phyloP scores from a whole-genome alignment of 225 moss, liverwort and hornwort genomes.

The Rhytidiadelphus loreus region DNA sequence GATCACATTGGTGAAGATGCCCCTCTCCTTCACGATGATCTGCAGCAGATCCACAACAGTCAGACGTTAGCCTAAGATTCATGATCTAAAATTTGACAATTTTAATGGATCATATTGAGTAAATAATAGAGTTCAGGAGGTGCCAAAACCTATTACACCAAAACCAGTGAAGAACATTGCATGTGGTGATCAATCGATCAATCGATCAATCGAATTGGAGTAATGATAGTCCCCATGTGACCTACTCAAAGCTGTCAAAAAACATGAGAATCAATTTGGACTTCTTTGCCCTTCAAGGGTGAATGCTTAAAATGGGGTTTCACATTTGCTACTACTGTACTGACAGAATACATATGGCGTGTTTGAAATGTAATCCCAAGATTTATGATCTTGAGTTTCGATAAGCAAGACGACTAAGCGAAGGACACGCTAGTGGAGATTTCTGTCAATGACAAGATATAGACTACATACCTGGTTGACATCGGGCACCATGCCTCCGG shows the following conservation, averaged over 20 bases:
- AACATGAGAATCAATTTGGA: neutral
- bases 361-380: neutral
- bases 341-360: neutral
- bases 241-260: neutral
- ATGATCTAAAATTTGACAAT: neutral
- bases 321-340: neutral
- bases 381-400: neutral
- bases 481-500: slow-evolving; percentile 93
- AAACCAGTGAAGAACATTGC: neutral
- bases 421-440: neutral
- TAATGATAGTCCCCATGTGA: neutral
- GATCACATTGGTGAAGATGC: slow-evolving; percentile 83
- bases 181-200: neutral
- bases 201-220: neutral
- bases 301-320: neutral
- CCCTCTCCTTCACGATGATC: slow-evolving; percentile 96
- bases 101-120: neutral
- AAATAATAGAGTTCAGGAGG: neutral
- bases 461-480: slow-evolving; percentile 71
- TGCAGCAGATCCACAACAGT: slow-evolving; percentile 26
- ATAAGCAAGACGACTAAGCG: too few species aligned
- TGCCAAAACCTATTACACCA: neutral
- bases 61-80: neutral
- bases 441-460: neutral
- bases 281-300: neutral